Percentiles rank a stretch among this genome's conserved stretches.
Conservation (phyloP, 2,329 filamentous ascomycete species). For the Ceratocystis destructans region DNA sequence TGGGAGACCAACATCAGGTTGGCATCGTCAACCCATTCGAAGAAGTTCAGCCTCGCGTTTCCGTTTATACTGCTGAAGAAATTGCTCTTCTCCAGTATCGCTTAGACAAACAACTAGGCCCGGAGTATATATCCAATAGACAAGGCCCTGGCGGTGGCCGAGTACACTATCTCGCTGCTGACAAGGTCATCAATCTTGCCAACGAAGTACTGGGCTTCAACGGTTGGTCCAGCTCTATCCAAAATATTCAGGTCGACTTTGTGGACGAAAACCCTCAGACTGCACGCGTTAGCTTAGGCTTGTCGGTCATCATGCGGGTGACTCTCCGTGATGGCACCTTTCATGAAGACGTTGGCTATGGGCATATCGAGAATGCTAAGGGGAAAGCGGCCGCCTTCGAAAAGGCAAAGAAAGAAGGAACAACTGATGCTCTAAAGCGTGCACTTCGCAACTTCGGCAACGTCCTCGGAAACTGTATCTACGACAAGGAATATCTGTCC, state of each 20-base stretch:
- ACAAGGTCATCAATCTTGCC: conserved; percentile 89
- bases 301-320: conserved; percentile 83
- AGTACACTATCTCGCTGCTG: conserved; percentile 87
- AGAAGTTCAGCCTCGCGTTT: conserved; percentile 52
- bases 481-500: conserved; percentile 85
- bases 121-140: conserved; percentile 85
- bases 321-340: conserved; percentile 88
- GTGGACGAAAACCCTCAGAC: conserved; percentile 73
- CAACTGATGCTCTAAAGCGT: conserved; percentile 85
- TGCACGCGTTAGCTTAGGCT: conserved; percentile 65
- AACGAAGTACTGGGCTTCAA: conserved; percentile 97
- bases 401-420: conserved; percentile 97
- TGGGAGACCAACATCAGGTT: conserved; percentile 53
- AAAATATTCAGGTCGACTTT: conserved; percentile 89
- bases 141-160: conserved; percentile 70
- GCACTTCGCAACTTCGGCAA: conserved; percentile 87
- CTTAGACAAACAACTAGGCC: conserved; percentile 84
- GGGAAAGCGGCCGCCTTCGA: conserved; percentile 93
- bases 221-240: conserved; percentile 92
- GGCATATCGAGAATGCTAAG: conserved; percentile 90
- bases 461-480: conserved; percentile 93
- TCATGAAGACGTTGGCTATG: conserved; percentile 95
- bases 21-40: conserved; percentile 65
- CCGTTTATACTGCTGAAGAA: conserved; percentile 75
- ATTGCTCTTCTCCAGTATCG: conserved; percentile 77